Evolutionary conservation across 495 filamentous ascomycete genomes (phyloP).

Genomic region (Aspergillus mulundensis): DNA sequence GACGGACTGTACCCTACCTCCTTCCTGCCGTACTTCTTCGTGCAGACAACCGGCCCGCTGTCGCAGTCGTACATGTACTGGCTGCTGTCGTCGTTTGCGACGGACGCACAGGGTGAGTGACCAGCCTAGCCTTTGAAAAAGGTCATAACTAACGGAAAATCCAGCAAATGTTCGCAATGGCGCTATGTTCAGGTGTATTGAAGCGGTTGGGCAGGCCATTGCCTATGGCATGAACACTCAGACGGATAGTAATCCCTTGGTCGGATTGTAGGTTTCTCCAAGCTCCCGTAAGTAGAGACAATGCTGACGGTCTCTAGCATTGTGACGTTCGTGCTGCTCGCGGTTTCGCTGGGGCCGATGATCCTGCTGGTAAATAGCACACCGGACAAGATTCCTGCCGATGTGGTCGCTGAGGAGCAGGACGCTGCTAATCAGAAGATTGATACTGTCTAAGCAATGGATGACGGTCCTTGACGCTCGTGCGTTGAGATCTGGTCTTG

Average conservation of each 20-base stretch:
- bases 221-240: constrained; percentile 31
- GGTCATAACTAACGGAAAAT: background rate
- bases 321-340: constrained; percentile 26
- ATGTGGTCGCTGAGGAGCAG: constrained; percentile 27
- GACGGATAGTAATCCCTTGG: constrained; percentile 22
- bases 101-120: constrained; percentile 26
- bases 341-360: constrained; percentile 22
- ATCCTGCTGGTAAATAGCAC: constrained; percentile 28
- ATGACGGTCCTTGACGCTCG: too few relatives aligned
- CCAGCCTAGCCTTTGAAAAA: background rate
- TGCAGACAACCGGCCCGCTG: constrained; percentile 28
- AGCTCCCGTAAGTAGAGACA: background rate
- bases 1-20: constrained; percentile 23
- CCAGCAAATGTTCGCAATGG: constrained; percentile 31
- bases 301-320: constrained; percentile 15
- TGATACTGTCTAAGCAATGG: background rate
- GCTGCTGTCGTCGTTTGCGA: constrained; percentile 29
- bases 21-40: constrained; percentile 31
- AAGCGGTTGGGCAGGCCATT: constrained; percentile 29
- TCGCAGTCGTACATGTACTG: constrained; percentile 34
- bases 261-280: constrained; percentile 25
- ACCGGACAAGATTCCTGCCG: constrained; percentile 28
- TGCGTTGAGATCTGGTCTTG: too few relatives aligned
- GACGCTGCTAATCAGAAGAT: constrained; percentile 10
- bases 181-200: constrained; percentile 29